Evolutionary conservation across 805 yeast species (phyloP).

Genomic region (Wickerhamiella domercqiae): DNA sequence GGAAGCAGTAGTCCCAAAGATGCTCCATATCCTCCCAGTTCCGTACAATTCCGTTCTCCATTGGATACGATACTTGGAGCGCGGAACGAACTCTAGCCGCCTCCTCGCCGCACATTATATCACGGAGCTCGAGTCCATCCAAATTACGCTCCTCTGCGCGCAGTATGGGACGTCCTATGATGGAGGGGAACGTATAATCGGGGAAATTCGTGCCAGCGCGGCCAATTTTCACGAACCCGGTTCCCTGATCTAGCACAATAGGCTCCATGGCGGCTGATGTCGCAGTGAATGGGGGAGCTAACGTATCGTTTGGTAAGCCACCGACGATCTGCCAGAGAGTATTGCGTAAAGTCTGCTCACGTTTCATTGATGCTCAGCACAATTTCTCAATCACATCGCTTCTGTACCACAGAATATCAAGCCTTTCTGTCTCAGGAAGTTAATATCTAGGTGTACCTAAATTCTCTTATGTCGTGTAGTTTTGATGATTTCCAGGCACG

Average conservation of each 20-base stretch:
- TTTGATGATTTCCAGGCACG: too few species aligned
- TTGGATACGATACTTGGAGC: constrained; percentile 87
- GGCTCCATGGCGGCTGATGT: constrained; percentile 13
- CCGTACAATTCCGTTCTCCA: constrained; percentile 95
- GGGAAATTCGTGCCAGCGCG: constrained; percentile 96
- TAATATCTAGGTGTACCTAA: too few species aligned
- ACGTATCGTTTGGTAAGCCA: too few species aligned
- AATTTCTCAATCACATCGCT: too few species aligned
- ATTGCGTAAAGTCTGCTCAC: too few species aligned
- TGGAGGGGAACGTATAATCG: constrained; percentile 90
- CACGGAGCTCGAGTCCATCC: constrained; percentile 66
- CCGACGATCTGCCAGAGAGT: too few species aligned
- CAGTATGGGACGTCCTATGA: constrained; percentile 92
- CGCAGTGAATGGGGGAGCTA: too few species aligned
- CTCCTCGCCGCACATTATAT: constrained; percentile 95
- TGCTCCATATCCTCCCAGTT: constrained; percentile 99
- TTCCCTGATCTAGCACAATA: constrained; percentile 90
- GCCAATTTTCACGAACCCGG: constrained; percentile 95
- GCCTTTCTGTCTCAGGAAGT: too few species aligned
- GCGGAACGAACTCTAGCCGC: constrained; percentile 83
- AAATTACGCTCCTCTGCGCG: constrained; percentile 85
- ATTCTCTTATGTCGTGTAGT: too few species aligned
- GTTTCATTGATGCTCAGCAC: too few species aligned
- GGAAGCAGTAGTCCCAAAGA: constrained; percentile 94
- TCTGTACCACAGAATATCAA: too few species aligned